Evolutionary conservation across 495 filamentous ascomycete genomes (phyloP), one percentile per base, ranked within the genome.

Genomic region (Trichoderma asperelloides): DNA sequence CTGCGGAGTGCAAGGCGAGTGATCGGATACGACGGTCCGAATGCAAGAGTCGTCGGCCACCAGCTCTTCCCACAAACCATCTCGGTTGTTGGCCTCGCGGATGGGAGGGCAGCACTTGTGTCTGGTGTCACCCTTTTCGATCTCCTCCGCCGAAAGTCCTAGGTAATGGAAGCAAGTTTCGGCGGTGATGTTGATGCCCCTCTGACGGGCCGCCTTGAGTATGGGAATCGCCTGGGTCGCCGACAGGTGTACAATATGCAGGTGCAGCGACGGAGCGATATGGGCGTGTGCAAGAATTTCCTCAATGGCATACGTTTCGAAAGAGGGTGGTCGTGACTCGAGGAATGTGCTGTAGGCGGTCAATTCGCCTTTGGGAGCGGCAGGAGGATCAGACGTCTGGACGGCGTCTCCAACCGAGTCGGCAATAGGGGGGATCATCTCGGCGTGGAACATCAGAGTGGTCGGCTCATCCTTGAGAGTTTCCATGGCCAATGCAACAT

Each of bases 81-180:
- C 90, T 70, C 94, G 92, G 80, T 98, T 98, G 21, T 83, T 73
- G 69, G 89, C 85, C 30, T 84, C 85, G 27, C 95, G 90, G 75
- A 98, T 98, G 0, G 95, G 95, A 13, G 95, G 95, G 75, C 95
- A 98, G 82, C 95, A 98, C 78, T 98, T 98, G 80, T 97, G 92
- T 67, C 95, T 81, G 23, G 94, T 97, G 77, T 98, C 95, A 39
- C 95, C 95, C 62, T 95, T 86, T 63, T 86, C 82, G 63, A 98
- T 89, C 67, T 89, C 82, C 76, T 98, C 95, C 11, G 93, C 88
- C 0, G 93, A 89, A 15, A 98, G 84, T n/a, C 89, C 88, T 13
- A 98, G 86, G 74, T 98, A 98, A 81, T 98, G 95, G 85, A 96
- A 97, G 80, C 95, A 98, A 12, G 95, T 98, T 76, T 98, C 95